Conservation (phyloP, 352 stramenopile species). For the Aphanomyces stellatus region DNA sequence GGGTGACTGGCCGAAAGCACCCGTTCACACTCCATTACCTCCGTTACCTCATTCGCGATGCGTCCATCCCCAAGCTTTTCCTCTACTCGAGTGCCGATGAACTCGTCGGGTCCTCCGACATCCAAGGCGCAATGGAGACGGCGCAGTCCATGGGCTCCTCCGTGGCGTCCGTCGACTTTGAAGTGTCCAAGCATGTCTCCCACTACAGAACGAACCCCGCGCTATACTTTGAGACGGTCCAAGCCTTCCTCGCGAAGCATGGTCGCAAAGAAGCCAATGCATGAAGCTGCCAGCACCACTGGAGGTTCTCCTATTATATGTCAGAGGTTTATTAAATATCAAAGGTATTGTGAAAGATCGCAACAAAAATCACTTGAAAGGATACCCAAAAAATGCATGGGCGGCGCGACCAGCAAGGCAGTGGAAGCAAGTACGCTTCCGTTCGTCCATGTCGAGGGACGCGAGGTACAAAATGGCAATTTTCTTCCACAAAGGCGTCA, state of each 20-base stretch:
- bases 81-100: conserved; percentile 13
- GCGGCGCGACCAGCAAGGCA: neutral
- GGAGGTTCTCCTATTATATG: no score
- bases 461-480: no score
- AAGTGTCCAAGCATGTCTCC: neutral
- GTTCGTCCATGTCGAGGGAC: no score
- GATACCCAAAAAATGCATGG: conserved; percentile 6
- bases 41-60: conserved; percentile 4
- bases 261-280: neutral
- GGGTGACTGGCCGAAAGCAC: conserved; percentile 3
- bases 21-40: conserved; percentile 6
- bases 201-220: neutral
- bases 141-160: neutral
- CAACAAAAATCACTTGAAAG: neutral
- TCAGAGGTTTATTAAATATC: conserved; percentile 1
- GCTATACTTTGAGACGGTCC: neutral
- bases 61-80: conserved; percentile 16
- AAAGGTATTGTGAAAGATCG: conserved; percentile 1
- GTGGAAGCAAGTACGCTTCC: no score
- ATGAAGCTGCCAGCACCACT: no score
- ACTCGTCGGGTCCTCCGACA: neutral
- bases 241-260: neutral
- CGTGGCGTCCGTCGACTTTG: neutral
- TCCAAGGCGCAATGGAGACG: conserved; percentile 5
- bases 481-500: no score